These are phyloP conservation scores for Omphalotus olearius DNA, from an alignment of 1,284 basidiomycete species.

Conservation along the genomic window DNA sequence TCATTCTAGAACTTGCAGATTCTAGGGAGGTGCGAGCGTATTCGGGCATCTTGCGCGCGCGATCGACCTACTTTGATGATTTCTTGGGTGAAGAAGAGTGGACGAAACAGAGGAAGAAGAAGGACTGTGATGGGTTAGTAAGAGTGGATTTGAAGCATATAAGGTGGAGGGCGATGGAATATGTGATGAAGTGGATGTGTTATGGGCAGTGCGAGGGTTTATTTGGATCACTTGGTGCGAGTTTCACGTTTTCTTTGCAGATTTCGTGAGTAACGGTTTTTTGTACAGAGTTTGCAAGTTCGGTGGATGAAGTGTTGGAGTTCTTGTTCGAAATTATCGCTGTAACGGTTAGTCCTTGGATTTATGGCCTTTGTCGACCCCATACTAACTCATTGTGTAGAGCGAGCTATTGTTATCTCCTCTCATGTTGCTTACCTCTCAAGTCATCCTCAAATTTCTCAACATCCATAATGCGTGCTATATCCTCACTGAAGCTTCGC, in stretches of 20 bases:
- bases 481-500: constrained; percentile 79
- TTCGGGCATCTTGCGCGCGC: constrained; percentile 74
- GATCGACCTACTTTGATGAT: constrained; percentile 84
- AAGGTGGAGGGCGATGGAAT: constrained; percentile 71
- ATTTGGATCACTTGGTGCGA: constrained; percentile 71
- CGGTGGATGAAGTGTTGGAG: constrained; percentile 78
- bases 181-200: constrained; percentile 79
- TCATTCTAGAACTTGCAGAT: constrained; percentile 75
- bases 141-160: constrained; percentile 73
- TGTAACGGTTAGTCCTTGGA: constrained; percentile 75
- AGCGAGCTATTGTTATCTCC: constrained; percentile 89
- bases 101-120: constrained; percentile 63
- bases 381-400: constrained; percentile 35
- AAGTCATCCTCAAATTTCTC: constrained; percentile 66
- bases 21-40: constrained; percentile 59
- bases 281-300: constrained; percentile 54
- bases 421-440: constrained; percentile 81
- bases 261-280: neutral
- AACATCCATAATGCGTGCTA: constrained; percentile 79
- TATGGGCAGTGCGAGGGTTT: constrained; percentile 72
- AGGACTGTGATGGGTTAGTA: constrained; percentile 34
- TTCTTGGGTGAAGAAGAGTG: constrained; percentile 86
- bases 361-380: no score
- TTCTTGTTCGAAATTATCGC: constrained; percentile 88
- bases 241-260: neutral